Base-by-base conservation (phyloP, 345 rosid genomes). In the Isatis tinctoria region DNA sequence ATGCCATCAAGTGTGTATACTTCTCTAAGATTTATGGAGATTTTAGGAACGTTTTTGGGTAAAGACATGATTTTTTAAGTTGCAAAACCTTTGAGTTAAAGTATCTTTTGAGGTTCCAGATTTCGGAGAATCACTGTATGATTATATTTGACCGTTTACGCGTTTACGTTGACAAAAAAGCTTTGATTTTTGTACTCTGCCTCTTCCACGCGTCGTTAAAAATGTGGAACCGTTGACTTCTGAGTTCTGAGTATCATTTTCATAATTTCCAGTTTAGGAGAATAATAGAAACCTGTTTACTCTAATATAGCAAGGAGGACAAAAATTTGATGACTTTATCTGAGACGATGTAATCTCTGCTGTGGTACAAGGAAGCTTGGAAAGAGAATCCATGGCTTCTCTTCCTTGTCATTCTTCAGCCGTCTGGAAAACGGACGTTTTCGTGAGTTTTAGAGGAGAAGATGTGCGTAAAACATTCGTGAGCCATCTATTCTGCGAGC, bases 371-470 rank as follows among this genome's bases (percentile, higher is more conserved):
- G 60, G 48, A 45, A 74, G 60, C 53, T 74, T 58, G 58, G 52
- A 26, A 58, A 75, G 56, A 75, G 45, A 61, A 5, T 22, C 57
- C 64, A 65, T 60, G 60, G 52, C 20, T 51, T 33, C 49, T 49
- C 44, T 5, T 59, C 24, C 54, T 45, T 43, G 45, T 14, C 57
- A 10, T 65, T 59, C 54, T 53, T 58, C 67, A 33, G 11, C 43
- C 17, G 14, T 49, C 17, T 65, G 68, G 72, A 72, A 51, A 72
- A 30, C 1, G 1, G 78, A 78, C 18, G 78, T 72, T 32, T 78
- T 78, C 58, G 69, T 72, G 57, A 78, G 81, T 66, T 78, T 78
- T 45, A 72, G 81, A 72, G 81, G 77, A 33, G 78, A 78, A 44
- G 81, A 73, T 54, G 70, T 67, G 65, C 77, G 81, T 10, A 78